Percentiles rank a stretch among this genome's conserved stretches.
Evolutionary conservation across 2,329 filamentous ascomycete genomes (phyloP).

Genomic region (Penicillium sp.): DNA sequence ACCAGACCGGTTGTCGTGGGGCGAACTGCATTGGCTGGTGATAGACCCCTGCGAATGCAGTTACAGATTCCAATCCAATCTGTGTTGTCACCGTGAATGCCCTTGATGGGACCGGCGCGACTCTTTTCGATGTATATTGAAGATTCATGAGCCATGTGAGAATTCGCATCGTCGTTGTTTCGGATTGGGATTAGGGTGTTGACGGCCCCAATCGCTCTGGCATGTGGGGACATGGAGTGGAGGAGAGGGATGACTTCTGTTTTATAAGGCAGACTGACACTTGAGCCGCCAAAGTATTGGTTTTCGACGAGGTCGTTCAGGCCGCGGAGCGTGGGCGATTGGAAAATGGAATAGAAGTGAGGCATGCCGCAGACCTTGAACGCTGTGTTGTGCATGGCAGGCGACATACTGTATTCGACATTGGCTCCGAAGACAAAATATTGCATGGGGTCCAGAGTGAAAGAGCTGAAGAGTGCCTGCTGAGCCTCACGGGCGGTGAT

Average conservation of each 20-base stretch:
- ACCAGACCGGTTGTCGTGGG: constrained; percentile 61
- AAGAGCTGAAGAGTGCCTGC: constrained; percentile 67
- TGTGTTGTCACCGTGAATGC: constrained; percentile 77
- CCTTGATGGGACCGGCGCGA: constrained; percentile 67
- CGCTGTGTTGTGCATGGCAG: constrained; percentile 76
- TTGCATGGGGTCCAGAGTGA: constrained; percentile 70
- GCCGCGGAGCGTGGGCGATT: constrained; percentile 65
- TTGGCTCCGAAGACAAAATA: constrained; percentile 76
- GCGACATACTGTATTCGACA: constrained; percentile 73
- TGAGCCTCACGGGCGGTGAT: constrained; percentile 68
- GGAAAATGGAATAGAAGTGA: constrained; percentile 68
- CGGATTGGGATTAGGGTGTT: constrained; percentile 77
- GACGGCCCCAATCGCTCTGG: constrained; percentile 73
- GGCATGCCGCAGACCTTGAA: constrained; percentile 69
- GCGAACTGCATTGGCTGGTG: constrained; percentile 70
- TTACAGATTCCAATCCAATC: constrained; percentile 81
- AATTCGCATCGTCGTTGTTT: constrained; percentile 52
- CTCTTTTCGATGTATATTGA: constrained; percentile 63
- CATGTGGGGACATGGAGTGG: constrained; percentile 71
- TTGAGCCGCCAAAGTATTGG: constrained; percentile 71
- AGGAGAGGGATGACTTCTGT: constrained; percentile 69
- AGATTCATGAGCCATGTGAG: constrained; percentile 62
- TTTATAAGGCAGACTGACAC: constrained; percentile 74
- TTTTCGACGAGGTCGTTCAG: constrained; percentile 68
- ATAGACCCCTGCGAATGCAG: constrained; percentile 72